These are phyloP conservation scores for Pascua sp. DNA, from an alignment of 1,284 basidiomycete genomes.

Conservation along the genomic window DNA sequence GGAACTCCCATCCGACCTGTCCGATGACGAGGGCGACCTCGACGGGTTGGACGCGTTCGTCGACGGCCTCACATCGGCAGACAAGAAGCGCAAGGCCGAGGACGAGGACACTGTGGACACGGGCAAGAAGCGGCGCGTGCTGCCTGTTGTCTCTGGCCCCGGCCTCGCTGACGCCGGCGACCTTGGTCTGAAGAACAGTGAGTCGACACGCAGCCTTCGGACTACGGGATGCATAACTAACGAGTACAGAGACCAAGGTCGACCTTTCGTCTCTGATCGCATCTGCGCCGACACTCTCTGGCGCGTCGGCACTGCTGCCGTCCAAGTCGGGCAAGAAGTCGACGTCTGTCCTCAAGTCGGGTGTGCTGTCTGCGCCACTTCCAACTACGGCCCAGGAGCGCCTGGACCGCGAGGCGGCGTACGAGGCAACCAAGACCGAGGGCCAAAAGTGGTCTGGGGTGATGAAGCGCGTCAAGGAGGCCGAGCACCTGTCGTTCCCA, in stretches of 20 bases:
- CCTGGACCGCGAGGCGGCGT: conserved; percentile 88
- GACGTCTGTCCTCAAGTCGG: conserved; percentile 57
- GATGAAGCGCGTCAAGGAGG: conserved; percentile 84
- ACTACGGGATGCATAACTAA: conserved; percentile 6
- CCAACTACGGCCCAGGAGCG: conserved; percentile 83
- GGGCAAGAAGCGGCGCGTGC: conserved; percentile 42
- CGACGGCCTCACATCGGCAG: conserved; percentile 59
- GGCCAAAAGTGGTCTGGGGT: conserved; percentile 90
- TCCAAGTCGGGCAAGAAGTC: conserved; percentile 50
- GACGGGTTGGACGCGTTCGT: conserved; percentile 69
- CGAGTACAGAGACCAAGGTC: conserved; percentile 40
- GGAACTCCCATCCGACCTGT: conserved; percentile 58
- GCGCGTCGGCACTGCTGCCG: conserved; percentile 45
- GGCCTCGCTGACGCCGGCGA: conserved; percentile 38
- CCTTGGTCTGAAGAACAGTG: conserved; percentile 39
- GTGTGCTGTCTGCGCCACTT: conserved; percentile 76
- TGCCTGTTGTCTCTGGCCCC: conserved; percentile 47
- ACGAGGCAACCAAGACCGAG: conserved; percentile 86
- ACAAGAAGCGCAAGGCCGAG: conserved; percentile 68
- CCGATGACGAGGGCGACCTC: conserved; percentile 58
- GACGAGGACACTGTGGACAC: conserved; percentile 59
- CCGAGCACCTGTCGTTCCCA: conserved; percentile 88
- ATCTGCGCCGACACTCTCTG: conserved; percentile 63
- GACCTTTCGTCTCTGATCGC: conserved; percentile 54
- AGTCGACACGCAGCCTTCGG: conserved; percentile 7